phyloP scores from a whole-genome alignment of 306 rosid species.

The Sphenostylis stenocarpa region DNA sequence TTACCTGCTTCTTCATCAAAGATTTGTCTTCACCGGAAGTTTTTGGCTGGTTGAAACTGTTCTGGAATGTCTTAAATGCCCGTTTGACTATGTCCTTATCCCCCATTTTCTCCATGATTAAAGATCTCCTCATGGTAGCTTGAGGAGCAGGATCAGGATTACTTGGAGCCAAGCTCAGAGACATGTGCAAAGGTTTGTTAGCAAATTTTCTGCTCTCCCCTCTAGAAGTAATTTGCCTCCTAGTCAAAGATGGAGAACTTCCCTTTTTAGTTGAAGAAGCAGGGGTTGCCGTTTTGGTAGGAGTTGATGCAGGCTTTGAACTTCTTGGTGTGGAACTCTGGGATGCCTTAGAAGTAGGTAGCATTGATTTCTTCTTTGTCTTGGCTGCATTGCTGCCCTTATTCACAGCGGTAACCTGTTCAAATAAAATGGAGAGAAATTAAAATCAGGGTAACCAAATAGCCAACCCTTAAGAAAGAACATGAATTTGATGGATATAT shows the following conservation, averaged over 20 bases:
- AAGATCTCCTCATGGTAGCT: constrained; percentile 56
- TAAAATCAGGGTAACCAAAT: constrained; percentile 15
- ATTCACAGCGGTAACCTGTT: constrained; percentile 51
- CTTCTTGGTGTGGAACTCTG: constrained; percentile 55
- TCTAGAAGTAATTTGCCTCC: constrained; percentile 45
- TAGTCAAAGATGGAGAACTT: constrained; percentile 44
- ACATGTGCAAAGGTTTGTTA: constrained; percentile 64
- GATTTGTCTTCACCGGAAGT: constrained; percentile 50
- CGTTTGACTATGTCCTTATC: constrained; percentile 92
- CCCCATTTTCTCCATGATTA: constrained; percentile 89
- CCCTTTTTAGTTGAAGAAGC: constrained; percentile 54
- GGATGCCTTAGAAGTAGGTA: constrained; percentile 51
- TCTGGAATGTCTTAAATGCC: constrained; percentile 89
- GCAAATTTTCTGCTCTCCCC: constrained; percentile 54
- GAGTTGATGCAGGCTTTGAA: constrained; percentile 49
- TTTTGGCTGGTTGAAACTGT: constrained; percentile 58
- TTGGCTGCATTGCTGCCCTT: constrained; percentile 54
- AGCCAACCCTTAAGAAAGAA: constrained; percentile 20
- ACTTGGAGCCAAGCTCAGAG: constrained; percentile 60
- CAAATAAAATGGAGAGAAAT: constrained; percentile 26
- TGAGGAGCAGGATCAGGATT: constrained; percentile 52
- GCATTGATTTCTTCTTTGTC: constrained; percentile 59
- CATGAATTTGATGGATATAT: constrained; percentile 16
- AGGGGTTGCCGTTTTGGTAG: constrained; percentile 38
- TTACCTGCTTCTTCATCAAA: constrained; percentile 60